Evolutionary conservation across 2,329 filamentous ascomycete genomes (phyloP).

Genomic region (Aspergillus sp.): DNA sequence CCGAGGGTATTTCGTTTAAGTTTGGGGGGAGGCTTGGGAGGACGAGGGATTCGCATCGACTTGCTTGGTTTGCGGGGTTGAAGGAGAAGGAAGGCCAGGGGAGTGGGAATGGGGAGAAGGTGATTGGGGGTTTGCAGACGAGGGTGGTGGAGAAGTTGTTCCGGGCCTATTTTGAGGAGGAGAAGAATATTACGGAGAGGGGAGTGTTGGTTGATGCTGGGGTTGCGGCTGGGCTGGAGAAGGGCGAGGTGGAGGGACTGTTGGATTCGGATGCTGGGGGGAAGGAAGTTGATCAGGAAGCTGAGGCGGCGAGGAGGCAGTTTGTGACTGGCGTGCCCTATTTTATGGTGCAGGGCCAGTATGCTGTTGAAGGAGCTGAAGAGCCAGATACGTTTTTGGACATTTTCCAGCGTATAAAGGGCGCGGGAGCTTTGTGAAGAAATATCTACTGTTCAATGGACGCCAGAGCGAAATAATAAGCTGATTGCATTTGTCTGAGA

Average conservation of each 20-base stretch:
- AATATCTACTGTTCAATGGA: not conserved
- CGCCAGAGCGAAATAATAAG: not conserved
- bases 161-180: constrained; percentile 64
- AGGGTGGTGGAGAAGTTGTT: constrained; percentile 64
- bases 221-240: constrained; percentile 55
- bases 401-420: constrained; percentile 63
- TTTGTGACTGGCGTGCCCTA: constrained; percentile 70
- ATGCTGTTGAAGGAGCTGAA: constrained; percentile 70
- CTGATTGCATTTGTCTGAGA: not conserved
- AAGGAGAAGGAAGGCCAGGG: constrained; percentile 36
- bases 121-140: constrained; percentile 54
- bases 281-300: constrained; percentile 58
- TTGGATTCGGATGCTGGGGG: constrained; percentile 57
- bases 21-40: constrained; percentile 71
- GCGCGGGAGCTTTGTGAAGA: constrained; percentile 17
- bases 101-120: constrained; percentile 22
- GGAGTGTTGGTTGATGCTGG: constrained; percentile 55
- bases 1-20: constrained; percentile 71
- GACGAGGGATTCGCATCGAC: constrained; percentile 75
- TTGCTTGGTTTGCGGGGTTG: constrained; percentile 67
- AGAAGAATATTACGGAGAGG: constrained; percentile 61
- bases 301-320: constrained; percentile 51
- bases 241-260: constrained; percentile 54
- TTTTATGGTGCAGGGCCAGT: constrained; percentile 69
- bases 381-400: constrained; percentile 66